These are phyloP conservation scores for Arthonia radiata DNA, from an alignment of 495 filamentous ascomycete genomes.

Conservation along the genomic window DNA sequence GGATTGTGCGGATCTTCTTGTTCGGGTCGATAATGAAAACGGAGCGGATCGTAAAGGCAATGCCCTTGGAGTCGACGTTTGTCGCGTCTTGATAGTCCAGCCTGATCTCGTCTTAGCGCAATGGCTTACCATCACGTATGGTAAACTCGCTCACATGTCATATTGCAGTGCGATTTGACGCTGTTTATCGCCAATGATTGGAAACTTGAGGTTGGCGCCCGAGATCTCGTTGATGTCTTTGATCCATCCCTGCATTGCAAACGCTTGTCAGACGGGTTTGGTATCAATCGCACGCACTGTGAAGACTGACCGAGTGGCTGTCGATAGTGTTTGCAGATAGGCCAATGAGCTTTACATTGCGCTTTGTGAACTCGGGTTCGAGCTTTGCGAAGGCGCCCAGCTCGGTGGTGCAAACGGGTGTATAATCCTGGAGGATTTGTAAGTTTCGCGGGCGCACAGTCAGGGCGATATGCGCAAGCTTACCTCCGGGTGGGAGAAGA, in stretches of 20 bases:
- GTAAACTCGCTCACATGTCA: conserved; percentile 58
- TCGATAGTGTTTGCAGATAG: conserved; percentile 61
- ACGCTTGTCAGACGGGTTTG: too few species aligned
- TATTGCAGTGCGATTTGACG: conserved; percentile 76
- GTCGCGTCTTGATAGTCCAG: conserved; percentile 62
- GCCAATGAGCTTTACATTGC: conserved; percentile 86
- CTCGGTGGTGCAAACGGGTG: conserved; percentile 95
- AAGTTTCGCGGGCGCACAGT: too few species aligned
- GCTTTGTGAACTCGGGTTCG: conserved; percentile 85
- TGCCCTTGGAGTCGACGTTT: conserved; percentile 88
- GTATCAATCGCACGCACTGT: too few species aligned
- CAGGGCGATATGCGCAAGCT: too few species aligned
- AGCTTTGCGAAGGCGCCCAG: conserved; percentile 92
- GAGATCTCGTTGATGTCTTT: conserved; percentile 90
- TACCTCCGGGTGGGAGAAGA: conserved; percentile 94
- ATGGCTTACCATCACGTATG: neutral
- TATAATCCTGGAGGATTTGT: too few species aligned
- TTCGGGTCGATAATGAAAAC: conserved; percentile 98
- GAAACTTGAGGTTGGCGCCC: conserved; percentile 60
- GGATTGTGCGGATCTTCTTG: conserved; percentile 90
- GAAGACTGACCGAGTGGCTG: too few species aligned
- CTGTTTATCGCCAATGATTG: conserved; percentile 94
- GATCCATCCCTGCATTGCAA: conserved; percentile 73
- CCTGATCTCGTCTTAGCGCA: conserved; percentile 17
- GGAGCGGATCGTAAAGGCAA: conserved; percentile 94